Evolutionary conservation across 441 rosid genomes (phyloP).

Genomic region (Melastoma candidum): DNA sequence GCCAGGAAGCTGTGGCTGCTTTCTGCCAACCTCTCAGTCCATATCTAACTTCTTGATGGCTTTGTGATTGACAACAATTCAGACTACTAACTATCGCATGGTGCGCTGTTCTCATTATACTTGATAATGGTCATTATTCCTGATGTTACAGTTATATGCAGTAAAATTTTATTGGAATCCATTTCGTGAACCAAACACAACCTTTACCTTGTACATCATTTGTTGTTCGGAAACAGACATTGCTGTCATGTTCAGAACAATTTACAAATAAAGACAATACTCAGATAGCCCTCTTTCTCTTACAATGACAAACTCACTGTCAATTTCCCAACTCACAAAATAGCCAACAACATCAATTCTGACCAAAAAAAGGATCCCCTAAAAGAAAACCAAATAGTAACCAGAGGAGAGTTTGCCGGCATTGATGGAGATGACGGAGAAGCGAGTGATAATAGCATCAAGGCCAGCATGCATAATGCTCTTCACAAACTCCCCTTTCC

Average conservation of each 20-base stretch:
- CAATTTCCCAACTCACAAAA: too few species aligned
- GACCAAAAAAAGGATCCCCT: too few species aligned
- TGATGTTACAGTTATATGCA: too few species aligned
- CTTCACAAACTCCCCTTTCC: conserved; percentile 28
- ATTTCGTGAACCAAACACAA: too few species aligned
- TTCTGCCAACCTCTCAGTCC: neutral
- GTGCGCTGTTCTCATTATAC: conserved; percentile 22
- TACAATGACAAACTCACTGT: too few species aligned
- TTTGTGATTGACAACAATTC: conserved; percentile 74
- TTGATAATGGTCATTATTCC: too few species aligned
- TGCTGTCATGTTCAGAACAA: too few species aligned
- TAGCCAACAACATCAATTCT: neutral
- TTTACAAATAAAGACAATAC: too few species aligned
- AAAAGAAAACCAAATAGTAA: neutral
- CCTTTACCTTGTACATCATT: too few species aligned
- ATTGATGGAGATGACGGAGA: conserved; percentile 33
- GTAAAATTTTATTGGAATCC: neutral
- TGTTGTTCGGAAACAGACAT: too few species aligned
- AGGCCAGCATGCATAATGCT: conserved; percentile 29
- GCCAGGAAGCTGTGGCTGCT: neutral
- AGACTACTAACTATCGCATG: conserved; percentile 72
- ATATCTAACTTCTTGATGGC: conserved; percentile 36
- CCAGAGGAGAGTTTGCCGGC: conserved; percentile 28
- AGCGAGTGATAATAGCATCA: conserved; percentile 31
- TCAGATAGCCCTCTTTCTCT: too few species aligned